Percentiles rank a stretch among this genome's conserved stretches.
phyloP scores from a whole-genome alignment of 1,284 basidiomycete genomes.

The Cryptococcus sp. region DNA sequence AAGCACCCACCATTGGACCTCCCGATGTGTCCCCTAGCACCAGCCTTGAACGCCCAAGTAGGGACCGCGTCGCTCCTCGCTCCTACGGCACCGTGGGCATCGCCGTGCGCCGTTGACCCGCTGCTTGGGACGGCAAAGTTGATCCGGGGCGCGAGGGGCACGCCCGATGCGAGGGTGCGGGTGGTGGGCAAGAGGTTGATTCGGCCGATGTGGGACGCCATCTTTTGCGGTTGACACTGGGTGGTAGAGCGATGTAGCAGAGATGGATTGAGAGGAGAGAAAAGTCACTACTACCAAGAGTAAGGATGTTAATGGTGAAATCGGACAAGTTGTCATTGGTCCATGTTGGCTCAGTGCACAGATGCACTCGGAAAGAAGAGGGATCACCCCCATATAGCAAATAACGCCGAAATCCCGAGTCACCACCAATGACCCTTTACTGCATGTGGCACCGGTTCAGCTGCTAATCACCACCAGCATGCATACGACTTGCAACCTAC shows the following conservation, averaged over 20 bases:
- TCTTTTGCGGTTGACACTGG: constrained; percentile 7
- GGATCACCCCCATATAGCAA: neutral
- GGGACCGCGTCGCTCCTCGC: constrained; percentile 66
- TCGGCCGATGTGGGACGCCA: constrained; percentile 29
- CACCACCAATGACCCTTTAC: no score
- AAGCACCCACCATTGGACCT: constrained; percentile 67
- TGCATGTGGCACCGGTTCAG: no score
- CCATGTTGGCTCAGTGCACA: no score
- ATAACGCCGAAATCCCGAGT: constrained; percentile 1
- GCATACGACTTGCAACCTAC: neutral
- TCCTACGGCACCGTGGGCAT: constrained; percentile 63
- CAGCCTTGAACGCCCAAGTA: constrained; percentile 62
- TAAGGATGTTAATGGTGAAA: neutral
- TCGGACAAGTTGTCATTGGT: constrained; percentile 1
- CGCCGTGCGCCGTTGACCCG: constrained; percentile 60
- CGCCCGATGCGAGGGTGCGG: constrained; percentile 76
- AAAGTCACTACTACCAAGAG: neutral
- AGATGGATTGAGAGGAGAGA: neutral
- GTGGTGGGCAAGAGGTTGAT: constrained; percentile 80
- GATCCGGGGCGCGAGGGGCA: constrained; percentile 95
- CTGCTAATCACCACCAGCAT: no score
- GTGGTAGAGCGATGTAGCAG: neutral
- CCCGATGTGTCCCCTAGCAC: constrained; percentile 56
- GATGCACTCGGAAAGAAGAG: neutral
- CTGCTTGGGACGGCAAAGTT: constrained; percentile 76